phyloP scores from a whole-genome alignment of 495 filamentous ascomycete species.

The Penicillium goetzii region DNA sequence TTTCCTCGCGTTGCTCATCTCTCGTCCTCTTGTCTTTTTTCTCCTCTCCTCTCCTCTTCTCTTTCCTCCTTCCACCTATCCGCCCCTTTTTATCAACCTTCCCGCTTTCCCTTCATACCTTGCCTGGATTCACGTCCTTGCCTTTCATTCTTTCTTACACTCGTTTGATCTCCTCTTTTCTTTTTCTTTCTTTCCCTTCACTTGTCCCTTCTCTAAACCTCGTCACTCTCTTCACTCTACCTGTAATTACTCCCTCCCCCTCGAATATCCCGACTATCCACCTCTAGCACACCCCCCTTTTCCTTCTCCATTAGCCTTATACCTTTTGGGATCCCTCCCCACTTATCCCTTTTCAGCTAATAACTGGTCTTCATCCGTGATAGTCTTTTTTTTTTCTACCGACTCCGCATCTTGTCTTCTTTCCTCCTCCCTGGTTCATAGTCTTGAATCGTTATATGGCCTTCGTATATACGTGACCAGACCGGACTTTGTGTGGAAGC shows the following conservation, averaged over 20 bases:
- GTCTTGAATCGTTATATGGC: constrained; percentile 21
- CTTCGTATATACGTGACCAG: constrained; percentile 31
- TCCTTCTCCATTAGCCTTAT: constrained; percentile 34
- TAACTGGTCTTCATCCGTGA: constrained; percentile 27
- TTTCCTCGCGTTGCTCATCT: not conserved
- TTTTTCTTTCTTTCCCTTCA: constrained; percentile 22
- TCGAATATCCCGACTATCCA: constrained; percentile 13
- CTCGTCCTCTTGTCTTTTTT: not conserved
- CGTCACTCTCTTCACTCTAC: constrained; percentile 20
- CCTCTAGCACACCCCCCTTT: constrained; percentile 29
- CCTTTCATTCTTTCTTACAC: constrained; percentile 33
- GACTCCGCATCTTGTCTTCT: constrained; percentile 27
- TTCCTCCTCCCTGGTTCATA: constrained; percentile 21
- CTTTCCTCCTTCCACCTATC: not conserved
- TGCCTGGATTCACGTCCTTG: constrained; percentile 37
- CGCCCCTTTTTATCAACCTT: constrained; percentile 13
- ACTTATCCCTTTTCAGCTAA: constrained; percentile 37
- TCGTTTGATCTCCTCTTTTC: constrained; percentile 23
- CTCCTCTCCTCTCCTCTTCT: not conserved
- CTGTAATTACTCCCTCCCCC: constrained; percentile 31
- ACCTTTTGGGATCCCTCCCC: constrained; percentile 17
- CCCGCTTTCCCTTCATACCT: constrained; percentile 29
- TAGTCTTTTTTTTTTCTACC: constrained; percentile 23
- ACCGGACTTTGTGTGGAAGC: constrained; percentile 5
- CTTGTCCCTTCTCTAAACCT: constrained; percentile 15